A percentile compares a stretch with the other conserved stretches of the same genome.
phyloP scores from a whole-genome alignment of 345 rosid species.

The Diplotaxis tenuifolia region DNA sequence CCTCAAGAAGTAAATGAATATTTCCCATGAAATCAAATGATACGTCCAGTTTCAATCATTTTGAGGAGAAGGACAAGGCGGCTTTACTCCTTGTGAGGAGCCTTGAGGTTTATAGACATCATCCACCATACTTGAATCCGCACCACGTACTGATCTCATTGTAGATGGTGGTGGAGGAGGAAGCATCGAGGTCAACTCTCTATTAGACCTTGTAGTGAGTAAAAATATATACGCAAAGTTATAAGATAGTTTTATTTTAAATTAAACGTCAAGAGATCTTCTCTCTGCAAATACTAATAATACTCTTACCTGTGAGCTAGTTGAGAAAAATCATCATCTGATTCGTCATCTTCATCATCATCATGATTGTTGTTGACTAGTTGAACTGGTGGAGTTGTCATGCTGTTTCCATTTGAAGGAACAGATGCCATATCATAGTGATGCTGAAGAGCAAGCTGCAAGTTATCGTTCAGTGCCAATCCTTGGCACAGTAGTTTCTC shows the following conservation, averaged over 20 bases:
- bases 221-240: conserved; percentile 16
- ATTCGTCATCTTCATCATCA: conserved; percentile 68
- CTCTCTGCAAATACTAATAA: background rate
- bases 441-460: conserved; percentile 74
- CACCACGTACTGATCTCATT: background rate
- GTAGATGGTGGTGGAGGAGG: conserved; percentile 68
- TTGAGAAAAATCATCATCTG: conserved; percentile 76
- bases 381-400: conserved; percentile 45
- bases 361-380: conserved; percentile 41
- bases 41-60: background rate
- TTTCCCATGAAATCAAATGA: background rate
- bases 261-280: background rate
- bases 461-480: conserved; percentile 72
- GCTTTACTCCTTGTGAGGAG: conserved; percentile 37
- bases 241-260: background rate
- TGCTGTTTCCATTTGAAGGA: conserved; percentile 44
- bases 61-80: too few species aligned
- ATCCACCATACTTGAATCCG: conserved; percentile 49
- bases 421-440: conserved; percentile 62
- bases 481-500: conserved; percentile 82
- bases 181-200: conserved; percentile 54
- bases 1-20: background rate
- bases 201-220: conserved; percentile 55
- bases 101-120: conserved; percentile 60
- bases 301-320: conserved; percentile 70